Evolutionary conservation across 768 basidiomycete genomes (phyloP), one percentile per base, ranked within the genome.

Genomic region (Lentinula aciculospora): DNA sequence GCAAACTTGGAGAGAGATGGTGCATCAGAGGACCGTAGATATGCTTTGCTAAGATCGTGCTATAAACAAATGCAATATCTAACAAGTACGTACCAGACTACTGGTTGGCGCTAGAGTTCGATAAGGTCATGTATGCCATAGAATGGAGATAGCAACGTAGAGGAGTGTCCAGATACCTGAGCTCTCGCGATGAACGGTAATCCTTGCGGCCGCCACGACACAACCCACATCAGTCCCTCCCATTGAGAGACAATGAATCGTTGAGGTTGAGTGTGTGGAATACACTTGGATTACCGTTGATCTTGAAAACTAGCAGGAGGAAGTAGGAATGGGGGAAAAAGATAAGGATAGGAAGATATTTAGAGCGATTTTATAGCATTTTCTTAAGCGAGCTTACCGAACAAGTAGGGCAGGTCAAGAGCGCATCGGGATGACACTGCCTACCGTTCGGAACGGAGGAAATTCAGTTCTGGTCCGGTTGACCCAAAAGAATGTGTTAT

Each of bases 131-230:
- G n/a, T n/a, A n/a, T 9, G 32, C 32, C 9, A 7, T 34, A 4
- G 32, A 7, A 34, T 34, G 13, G 32, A 7, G 13, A 34, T 13
- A 34, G 32, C 32, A 13, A 7, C 4, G 4, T 34, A 34, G 32
- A 34, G n/a, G n/a, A n/a, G n/a, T 34, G 9, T 34, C 32, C 13
- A 3, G 3, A 27, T 9, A 40, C 53, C 23, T 12, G 19, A 15
- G 39, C 27, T 34, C 29, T 37, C 13, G 40, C 37, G 15, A 54
- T 19, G 36, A 54, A 54, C 53, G 53, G 40, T 54, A 54, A 54
- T 54, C 53, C 53, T 54, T 54, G 53, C 53, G 53, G 53, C 53
- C 53, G 53, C 53, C 53, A 54, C 53, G 31, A 39, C 53, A 23
- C 53, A 54, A 37, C 40, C 36, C 37, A 54, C 53, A 8, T 54